Evolutionary conservation across 352 stramenopile genomes (phyloP), one percentile per base, ranked within the genome.

Genomic region (Blastocystis sp.): DNA sequence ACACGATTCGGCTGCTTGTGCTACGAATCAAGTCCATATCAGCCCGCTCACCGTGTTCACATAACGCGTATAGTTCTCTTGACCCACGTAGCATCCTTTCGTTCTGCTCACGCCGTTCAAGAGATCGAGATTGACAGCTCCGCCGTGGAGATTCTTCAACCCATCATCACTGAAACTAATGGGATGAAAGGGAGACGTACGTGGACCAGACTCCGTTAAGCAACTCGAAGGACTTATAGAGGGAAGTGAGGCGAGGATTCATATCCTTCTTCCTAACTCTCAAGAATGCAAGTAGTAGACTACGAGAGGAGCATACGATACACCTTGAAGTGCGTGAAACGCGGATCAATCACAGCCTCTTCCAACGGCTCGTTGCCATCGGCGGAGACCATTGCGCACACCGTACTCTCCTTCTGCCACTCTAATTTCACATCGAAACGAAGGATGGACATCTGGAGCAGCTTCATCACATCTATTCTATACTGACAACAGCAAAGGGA

Each of bases 31-130:
- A 39, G 9, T 67, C 10, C 65, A 3, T 69, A n/a, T 16, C 29
- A 66, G 26, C 29, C 3, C n/a, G 35, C 12, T 24, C 70, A 85
- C 74, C 6, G 31, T 29, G 37, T 85, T 51, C 16, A 85, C 66
- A 10, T 85, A 85, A 35, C 50, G 24, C n/a, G 74, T 60, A 45
- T 85, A 85, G 0, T 29, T 55, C 39, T 85, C 74, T 31, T 85
- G 74, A 24, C 74, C 74, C 21, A 85, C 74, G 45, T 85, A 85
- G 37, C 74, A 85, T 9, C 74, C 74, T 45, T 85, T 85, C n/a
- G 41, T 85, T 26, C n/a, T 41, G 37, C 74, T 85, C 1, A 69
- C 33, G 16, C 41, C 74, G 39, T 85, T 66, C 51, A 85, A 29
- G 12, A 50, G 19, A 85, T 85, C 74, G 6, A 85, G 74, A 85